These are phyloP conservation scores for Yamadazyma oceani DNA, from an alignment of 1,139 yeast species.

Conservation along the genomic window DNA sequence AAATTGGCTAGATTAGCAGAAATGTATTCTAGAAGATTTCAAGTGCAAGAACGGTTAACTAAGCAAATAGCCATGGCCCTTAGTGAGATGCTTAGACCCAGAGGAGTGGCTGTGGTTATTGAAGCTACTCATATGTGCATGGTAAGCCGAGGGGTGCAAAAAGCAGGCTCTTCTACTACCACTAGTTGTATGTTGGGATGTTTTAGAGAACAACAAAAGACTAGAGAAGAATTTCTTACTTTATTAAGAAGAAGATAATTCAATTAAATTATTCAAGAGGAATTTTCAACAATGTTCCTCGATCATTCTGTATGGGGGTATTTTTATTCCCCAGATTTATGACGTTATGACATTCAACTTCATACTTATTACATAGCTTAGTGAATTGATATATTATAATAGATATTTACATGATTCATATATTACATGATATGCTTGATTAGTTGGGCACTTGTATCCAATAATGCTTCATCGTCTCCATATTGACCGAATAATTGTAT, in stretches of 20 bases:
- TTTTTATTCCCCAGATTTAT: constrained; percentile 12
- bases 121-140: constrained; percentile 99
- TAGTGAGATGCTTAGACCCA: constrained; percentile 84
- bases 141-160: constrained; percentile 98
- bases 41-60: constrained; percentile 94
- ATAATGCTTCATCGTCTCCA: constrained; percentile 71
- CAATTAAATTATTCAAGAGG: constrained; percentile 3
- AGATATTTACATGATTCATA: constrained; percentile 8
- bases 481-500: constrained; percentile 83
- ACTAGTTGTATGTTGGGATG: constrained; percentile 98
- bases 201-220: constrained; percentile 88
- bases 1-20: constrained; percentile 95
- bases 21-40: constrained; percentile 92
- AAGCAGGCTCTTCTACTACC: constrained; percentile 88
- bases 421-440: constrained; percentile 7
- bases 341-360: constrained; percentile 45
- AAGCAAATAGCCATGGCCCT: constrained; percentile 97
- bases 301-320: constrained; percentile 1
- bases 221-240: constrained; percentile 94
- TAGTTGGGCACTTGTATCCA: constrained; percentile 34
- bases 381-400: constrained; percentile 3
- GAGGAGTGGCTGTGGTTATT: constrained; percentile 97
- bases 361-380: constrained; percentile 18
- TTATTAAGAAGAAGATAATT: constrained; percentile 56
- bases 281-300: constrained; percentile 22